These are phyloP conservation scores for Rutstroemia sp. DNA, from an alignment of 2,329 filamentous ascomycete genomes.

Conservation along the genomic window DNA sequence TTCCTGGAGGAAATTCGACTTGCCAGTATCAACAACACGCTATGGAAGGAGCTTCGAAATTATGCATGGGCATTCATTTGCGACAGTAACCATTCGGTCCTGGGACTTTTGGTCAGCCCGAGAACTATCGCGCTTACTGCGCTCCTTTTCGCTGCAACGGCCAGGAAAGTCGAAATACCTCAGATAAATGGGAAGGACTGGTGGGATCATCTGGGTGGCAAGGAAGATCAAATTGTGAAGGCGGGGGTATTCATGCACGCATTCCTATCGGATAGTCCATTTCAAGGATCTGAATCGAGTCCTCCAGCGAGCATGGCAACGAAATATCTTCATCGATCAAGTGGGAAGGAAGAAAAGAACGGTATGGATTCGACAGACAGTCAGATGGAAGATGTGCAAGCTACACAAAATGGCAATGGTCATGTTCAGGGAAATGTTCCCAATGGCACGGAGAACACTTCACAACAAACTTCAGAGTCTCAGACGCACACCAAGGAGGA, in stretches of 20 bases:
- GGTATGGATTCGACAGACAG: neutral
- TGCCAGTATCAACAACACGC: constrained; percentile 51
- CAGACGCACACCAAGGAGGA: constrained; percentile 14
- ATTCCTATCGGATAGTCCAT: constrained; percentile 57
- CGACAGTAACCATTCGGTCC: constrained; percentile 75
- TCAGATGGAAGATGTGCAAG: neutral
- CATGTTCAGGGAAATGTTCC: neutral
- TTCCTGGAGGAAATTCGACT: constrained; percentile 67
- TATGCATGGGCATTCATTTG: constrained; percentile 91
- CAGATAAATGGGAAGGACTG: constrained; percentile 71
- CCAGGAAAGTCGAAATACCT: constrained; percentile 63
- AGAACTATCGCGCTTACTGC: constrained; percentile 77
- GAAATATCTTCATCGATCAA: constrained; percentile 8
- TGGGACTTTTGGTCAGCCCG: constrained; percentile 75
- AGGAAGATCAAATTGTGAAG: constrained; percentile 59
- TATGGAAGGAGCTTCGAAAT: constrained; percentile 64
- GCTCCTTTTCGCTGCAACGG: constrained; percentile 77
- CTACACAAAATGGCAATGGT: constrained; percentile 2
- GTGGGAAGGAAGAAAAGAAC: neutral
- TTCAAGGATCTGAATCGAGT: constrained; percentile 2
- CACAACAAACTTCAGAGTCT: neutral
- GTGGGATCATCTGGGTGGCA: constrained; percentile 76
- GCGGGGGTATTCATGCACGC: constrained; percentile 72
- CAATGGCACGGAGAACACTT: constrained; percentile 4
- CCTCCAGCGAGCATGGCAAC: constrained; percentile 1